Base-by-base conservation (phyloP, 2,329 filamentous ascomycete species). In the Lecanicillium sp. region DNA sequence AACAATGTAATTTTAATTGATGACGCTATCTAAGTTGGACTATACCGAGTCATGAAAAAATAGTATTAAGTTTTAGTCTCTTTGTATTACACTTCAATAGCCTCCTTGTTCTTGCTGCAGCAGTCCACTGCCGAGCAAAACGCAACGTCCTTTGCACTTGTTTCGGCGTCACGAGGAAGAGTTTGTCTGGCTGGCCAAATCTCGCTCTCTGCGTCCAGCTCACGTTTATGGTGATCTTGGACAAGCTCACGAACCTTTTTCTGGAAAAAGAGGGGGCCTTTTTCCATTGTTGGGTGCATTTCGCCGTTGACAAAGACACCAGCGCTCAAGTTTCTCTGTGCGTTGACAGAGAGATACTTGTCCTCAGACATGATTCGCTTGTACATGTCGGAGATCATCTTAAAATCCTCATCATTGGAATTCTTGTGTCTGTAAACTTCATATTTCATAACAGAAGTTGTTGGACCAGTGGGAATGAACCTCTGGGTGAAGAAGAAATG, bases 401-500 rank as follows among this genome's bases (percentile, higher is more conserved):
- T 56, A 51, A 80, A 81, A 42, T 78, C 70, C 18, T 70, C 69
- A 13, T 79, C 70, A n/a, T 64, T 65, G 4, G 75, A 70, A 51
- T 72, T 59, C 52, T 73, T 75, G 65, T 80, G 74, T 43, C 73
- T 67, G 63, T 69, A 81, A 35, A 81, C 70, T 51, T 82, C 73
- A 55, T 81, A 80, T 41, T 65, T 64, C 71, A 82, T 80, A 29
- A 62, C 60, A 2, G 70, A 71, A 30, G 57, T 66, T 27, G 58
- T 63, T 0, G 76, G 62, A 2, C 64, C 60, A 34, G 59, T 66
- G 11, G 78, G 78, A 11, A 80, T 63, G 55, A 80, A 79, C 42
- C 75, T 65, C 51, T 80, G 75, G 39, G 80, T 70, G 62, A 78
- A 76, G 58, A 81, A 72, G 56, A 80, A 80, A 56, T 80, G 64